Conservation (phyloP, 179 eudicot species). For the Beta lomatogona region DNA sequence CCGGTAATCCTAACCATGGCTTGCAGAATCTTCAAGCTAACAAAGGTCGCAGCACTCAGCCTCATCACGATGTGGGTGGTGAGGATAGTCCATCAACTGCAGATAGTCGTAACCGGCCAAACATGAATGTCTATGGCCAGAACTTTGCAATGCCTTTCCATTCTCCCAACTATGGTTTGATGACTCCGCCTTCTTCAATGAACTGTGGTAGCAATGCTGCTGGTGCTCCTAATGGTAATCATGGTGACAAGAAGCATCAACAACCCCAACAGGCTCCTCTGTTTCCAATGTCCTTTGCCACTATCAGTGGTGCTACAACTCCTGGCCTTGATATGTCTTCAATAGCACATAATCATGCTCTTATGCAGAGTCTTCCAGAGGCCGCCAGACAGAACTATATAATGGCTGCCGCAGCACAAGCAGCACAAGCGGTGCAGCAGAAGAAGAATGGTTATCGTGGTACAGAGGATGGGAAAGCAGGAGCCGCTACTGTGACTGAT, state of each 20-base stretch:
- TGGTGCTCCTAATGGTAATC: conserved; percentile 37
- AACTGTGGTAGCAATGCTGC: conserved; percentile 28
- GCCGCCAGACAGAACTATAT: conserved; percentile 59
- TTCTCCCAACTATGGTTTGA: conserved; percentile 70
- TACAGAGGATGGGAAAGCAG: conserved; percentile 58
- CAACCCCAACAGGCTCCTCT: conserved; percentile 57
- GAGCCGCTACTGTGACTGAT: conserved; percentile 32
- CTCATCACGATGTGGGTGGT: conserved; percentile 53
- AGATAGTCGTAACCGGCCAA: conserved; percentile 68
- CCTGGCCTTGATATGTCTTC: conserved; percentile 66
- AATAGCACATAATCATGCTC: conserved; percentile 63
- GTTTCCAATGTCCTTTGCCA: conserved; percentile 77
- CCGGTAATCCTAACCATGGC: conserved; percentile 44
- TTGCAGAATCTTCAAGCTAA: conserved; percentile 52
- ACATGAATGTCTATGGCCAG: conserved; percentile 65
- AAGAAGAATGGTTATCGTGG: conserved; percentile 53
- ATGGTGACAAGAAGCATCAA: conserved; percentile 72
- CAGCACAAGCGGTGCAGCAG: conserved; percentile 44
- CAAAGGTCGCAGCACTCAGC: conserved; percentile 51
- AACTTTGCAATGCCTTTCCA: conserved; percentile 76
- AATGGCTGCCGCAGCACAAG: conserved; percentile 41
- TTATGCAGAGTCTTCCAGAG: conserved; percentile 65
- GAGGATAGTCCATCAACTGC: conserved; percentile 85
- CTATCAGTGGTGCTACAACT: conserved; percentile 53
- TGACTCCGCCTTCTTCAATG: conserved; percentile 54